Conservation (phyloP, 2,329 filamentous ascomycete genomes). For the Seiridium cupressi region DNA sequence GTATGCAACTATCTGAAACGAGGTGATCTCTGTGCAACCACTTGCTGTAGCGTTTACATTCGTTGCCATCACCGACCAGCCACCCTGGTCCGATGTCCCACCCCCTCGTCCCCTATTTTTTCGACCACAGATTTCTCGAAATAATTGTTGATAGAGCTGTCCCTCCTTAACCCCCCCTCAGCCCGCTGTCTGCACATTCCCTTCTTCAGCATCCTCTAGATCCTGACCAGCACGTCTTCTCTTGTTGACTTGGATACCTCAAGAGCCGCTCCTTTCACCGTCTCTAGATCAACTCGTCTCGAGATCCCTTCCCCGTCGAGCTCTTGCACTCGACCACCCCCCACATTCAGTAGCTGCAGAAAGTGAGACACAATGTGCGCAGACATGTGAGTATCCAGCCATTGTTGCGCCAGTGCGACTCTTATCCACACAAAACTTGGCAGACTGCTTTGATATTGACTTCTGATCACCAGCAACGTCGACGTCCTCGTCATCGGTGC, state of each 20-base stretch:
- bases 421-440: no score
- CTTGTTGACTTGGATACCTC: background rate
- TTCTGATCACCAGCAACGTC: constrained; percentile 64
- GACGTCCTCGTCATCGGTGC: constrained; percentile 98
- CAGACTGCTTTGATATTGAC: background rate
- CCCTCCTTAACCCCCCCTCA: background rate
- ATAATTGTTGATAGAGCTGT: constrained; percentile 7
- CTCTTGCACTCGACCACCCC: background rate
- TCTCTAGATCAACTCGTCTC: constrained; percentile 2
- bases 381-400: constrained; percentile 10
- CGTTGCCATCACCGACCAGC: background rate
- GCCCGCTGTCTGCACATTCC: background rate
- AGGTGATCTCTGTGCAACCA: background rate
- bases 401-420: background rate
- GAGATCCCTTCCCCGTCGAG: background rate
- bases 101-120: constrained; percentile 5
- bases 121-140: constrained; percentile 6
- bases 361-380: constrained; percentile 8
- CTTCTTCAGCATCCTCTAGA: constrained; percentile 7
- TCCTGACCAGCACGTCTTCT: background rate
- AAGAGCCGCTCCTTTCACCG: background rate
- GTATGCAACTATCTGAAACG: background rate
- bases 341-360: background rate
- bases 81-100: background rate
- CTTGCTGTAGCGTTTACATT: background rate